phyloP scores from a whole-genome alignment of 2,329 filamentous ascomycete species.

The Botrytis tulipae region DNA sequence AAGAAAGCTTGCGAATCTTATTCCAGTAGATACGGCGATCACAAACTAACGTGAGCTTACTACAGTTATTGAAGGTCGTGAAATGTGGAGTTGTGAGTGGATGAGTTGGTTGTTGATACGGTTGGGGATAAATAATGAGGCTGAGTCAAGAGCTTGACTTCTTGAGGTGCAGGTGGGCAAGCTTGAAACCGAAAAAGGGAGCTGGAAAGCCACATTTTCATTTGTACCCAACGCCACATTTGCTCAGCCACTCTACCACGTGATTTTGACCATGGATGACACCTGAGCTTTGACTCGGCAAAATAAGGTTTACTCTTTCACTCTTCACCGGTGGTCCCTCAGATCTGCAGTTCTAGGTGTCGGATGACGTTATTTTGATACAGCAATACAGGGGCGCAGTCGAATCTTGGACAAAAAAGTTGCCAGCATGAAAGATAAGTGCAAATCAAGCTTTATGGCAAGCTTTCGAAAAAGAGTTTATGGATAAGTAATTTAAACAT shows the following conservation, averaged over 20 bases:
- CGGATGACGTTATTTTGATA: conserved; percentile 17
- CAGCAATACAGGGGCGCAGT: conserved; percentile 15
- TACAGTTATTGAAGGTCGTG: background rate
- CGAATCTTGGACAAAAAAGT: conserved; percentile 14
- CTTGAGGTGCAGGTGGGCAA: too few species aligned
- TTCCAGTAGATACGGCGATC: background rate
- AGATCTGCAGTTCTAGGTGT: conserved; percentile 10
- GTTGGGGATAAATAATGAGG: conserved; percentile 13
- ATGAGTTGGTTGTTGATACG: conserved; percentile 14
- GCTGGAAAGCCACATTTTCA: background rate
- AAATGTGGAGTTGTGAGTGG: conserved; percentile 13
- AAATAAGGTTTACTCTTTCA: conserved; percentile 9
- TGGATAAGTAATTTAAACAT: background rate
- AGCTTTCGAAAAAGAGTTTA: background rate
- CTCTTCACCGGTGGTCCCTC: background rate
- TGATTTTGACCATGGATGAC: background rate
- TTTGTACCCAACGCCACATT: background rate
- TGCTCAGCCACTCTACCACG: background rate
- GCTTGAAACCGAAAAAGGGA: background rate
- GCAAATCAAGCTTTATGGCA: conserved; percentile 19
- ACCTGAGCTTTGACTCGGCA: background rate
- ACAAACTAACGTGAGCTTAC: background rate
- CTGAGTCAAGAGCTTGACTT: conserved; percentile 6
- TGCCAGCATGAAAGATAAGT: conserved; percentile 14
- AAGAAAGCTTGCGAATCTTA: background rate